Conservation (phyloP, 2,329 filamentous ascomycete genomes). For the Hymenoscyphus infarciens region DNA sequence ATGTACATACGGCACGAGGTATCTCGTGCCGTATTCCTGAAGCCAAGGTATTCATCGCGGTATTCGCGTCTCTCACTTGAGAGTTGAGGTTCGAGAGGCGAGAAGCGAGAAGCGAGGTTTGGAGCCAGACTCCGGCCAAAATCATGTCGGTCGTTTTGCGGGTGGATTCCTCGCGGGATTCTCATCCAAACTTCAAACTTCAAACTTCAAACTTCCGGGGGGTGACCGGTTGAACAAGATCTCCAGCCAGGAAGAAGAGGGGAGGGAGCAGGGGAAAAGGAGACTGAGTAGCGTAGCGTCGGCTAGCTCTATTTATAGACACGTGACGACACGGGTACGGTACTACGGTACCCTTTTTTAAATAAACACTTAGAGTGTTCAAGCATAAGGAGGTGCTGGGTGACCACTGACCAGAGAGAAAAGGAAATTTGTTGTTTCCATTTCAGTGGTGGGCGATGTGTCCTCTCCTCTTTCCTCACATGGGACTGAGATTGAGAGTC, state of each 20-base stretch:
- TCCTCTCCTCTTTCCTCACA: too few relatives aligned
- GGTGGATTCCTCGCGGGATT: background rate
- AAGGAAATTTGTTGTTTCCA: too few relatives aligned
- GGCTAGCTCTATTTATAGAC: slow-evolving; percentile 5
- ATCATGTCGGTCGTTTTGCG: background rate
- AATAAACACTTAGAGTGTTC: too few relatives aligned
- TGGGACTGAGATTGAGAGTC: background rate
- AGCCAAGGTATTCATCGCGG: too few relatives aligned
- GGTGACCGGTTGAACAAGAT: background rate
- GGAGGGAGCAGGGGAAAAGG: background rate
- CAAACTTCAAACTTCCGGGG: background rate
- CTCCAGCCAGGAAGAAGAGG: background rate
- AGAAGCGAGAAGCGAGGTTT: background rate
- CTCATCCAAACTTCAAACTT: slow-evolving; percentile 1
- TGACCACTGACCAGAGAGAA: too few relatives aligned
- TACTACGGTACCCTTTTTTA: background rate
- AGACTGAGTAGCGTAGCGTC: too few relatives aligned
- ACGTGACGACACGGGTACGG: background rate
- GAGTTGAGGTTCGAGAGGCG: background rate
- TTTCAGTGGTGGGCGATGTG: too few relatives aligned
- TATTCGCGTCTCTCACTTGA: background rate
- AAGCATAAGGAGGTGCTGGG: background rate
- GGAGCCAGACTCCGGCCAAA: background rate
- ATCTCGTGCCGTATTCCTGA: too few relatives aligned
- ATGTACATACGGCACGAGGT: too few relatives aligned